Evolutionary conservation across 1,284 basidiomycete species (phyloP).

Genomic region (Heimioporus punctisporus): DNA sequence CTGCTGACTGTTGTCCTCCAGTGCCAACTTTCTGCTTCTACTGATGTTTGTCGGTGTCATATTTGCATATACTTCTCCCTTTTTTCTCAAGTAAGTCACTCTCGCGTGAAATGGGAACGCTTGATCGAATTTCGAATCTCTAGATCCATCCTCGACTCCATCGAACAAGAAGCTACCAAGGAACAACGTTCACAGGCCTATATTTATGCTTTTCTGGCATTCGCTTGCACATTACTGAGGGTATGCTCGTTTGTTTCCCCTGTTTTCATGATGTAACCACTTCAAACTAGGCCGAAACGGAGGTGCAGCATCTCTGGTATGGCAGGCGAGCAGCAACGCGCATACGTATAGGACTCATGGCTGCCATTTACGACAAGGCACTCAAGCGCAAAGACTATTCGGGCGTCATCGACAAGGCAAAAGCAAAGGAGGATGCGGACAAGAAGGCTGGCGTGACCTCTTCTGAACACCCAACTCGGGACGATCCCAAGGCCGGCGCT

Average conservation of each 20-base stretch:
- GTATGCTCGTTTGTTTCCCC: constrained; percentile 14
- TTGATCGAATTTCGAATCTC: too few species aligned
- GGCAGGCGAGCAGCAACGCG: constrained; percentile 60
- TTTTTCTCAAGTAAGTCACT: constrained; percentile 43
- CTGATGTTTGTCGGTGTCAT: constrained; percentile 59
- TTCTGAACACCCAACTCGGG: constrained; percentile 26
- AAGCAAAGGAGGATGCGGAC: constrained; percentile 20
- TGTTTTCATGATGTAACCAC: not conserved
- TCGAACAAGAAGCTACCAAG: constrained; percentile 26
- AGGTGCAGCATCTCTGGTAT: constrained; percentile 70
- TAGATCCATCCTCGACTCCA: constrained; percentile 40
- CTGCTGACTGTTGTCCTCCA: constrained; percentile 10
- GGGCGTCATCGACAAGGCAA: constrained; percentile 66
- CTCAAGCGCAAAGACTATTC: constrained; percentile 85
- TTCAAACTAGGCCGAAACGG: constrained; percentile 47
- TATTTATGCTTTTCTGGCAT: constrained; percentile 61
- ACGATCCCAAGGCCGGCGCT: constrained; percentile 68
- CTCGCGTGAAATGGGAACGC: too few species aligned
- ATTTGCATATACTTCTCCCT: constrained; percentile 59
- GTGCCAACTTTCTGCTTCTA: constrained; percentile 65
- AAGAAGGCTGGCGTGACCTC: constrained; percentile 18
- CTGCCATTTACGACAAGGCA: constrained; percentile 90
- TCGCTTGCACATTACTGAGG: constrained; percentile 53
- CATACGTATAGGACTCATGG: constrained; percentile 60
- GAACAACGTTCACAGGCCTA: constrained; percentile 56